phyloP scores from a whole-genome alignment of 805 yeast genomes.

The Gaillardinia entomophila region DNA sequence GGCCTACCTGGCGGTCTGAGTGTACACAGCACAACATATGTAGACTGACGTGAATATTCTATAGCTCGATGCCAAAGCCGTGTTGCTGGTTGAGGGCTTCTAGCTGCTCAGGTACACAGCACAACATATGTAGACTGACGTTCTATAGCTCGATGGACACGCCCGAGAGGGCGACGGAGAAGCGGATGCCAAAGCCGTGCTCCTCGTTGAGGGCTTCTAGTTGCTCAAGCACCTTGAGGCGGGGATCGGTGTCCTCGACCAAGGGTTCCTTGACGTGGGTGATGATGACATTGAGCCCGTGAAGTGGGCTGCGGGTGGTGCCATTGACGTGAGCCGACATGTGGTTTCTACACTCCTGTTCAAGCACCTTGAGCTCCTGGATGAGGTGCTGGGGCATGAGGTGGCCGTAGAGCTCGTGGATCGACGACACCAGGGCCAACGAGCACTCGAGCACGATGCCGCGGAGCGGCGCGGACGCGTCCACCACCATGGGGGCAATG shows the following conservation, averaged over 20 bases:
- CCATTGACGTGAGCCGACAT: too few relatives aligned
- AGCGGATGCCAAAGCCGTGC: slow-evolving; percentile 36
- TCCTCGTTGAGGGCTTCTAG: slow-evolving; percentile 34
- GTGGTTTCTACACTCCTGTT: slow-evolving; percentile 9
- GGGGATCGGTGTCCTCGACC: slow-evolving; percentile 52
- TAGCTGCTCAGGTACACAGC: background rate
- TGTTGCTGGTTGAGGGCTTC: slow-evolving; percentile 4
- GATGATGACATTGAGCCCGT: slow-evolving; percentile 43
- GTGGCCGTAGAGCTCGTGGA: slow-evolving; percentile 67
- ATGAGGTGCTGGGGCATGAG: slow-evolving; percentile 62
- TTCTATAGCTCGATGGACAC: slow-evolving; percentile 32
- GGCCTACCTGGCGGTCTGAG: background rate
- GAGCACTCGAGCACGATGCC: slow-evolving; percentile 80
- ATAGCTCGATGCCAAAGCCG: slow-evolving; percentile 33
- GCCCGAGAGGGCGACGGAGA: slow-evolving; percentile 55
- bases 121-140: background rate
- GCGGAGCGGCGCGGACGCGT: slow-evolving; percentile 28
- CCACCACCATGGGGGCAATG: slow-evolving; percentile 42
- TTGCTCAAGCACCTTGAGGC: slow-evolving; percentile 46
- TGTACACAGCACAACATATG: background rate
- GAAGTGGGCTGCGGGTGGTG: slow-evolving; percentile 26
- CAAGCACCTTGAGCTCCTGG: slow-evolving; percentile 42
- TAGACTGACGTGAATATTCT: background rate
- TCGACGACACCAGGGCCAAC: slow-evolving; percentile 30
- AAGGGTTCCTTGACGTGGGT: slow-evolving; percentile 44